phyloP scores from a whole-genome alignment of 345 rosid genomes.

The Pugionium cornutum region DNA sequence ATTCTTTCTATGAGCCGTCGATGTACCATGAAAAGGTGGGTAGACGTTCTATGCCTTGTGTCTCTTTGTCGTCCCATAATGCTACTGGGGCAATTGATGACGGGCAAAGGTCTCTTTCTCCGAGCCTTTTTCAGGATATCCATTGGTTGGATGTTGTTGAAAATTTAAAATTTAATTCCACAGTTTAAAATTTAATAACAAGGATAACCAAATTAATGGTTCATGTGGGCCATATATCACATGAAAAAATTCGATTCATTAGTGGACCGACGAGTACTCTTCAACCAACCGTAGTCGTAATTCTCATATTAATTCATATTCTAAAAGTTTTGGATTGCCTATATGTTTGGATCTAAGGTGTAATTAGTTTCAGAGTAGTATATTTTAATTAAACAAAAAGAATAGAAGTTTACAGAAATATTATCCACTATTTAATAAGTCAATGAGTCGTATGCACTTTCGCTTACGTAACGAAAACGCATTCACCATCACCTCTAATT shows the following conservation, averaged over 20 bases:
- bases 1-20: no score
- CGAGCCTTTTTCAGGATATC: no score
- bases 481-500: conserved; percentile 39
- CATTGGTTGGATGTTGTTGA: no score
- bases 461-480: conserved; percentile 41
- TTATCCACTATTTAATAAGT: conserved; percentile 33
- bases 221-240: conserved; percentile 16
- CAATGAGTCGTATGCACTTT: conserved; percentile 39
- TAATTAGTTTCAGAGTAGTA: neutral
- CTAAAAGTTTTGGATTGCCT: no score
- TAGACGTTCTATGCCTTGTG: no score
- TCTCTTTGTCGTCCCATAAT: no score
- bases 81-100: no score
- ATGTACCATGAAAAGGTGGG: no score
- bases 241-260: conserved; percentile 12
- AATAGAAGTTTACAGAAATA: conserved; percentile 26
- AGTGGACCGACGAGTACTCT: conserved; percentile 36
- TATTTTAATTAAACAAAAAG: neutral
- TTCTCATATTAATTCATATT: neutral
- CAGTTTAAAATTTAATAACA: neutral
- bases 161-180: no score
- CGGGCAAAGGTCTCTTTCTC: no score
- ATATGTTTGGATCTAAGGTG: no score
- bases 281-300: conserved; percentile 29
- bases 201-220: conserved; percentile 2